Conservation (phyloP, 257 asterid genomes). For the Jaltomata sinuosa region DNA sequence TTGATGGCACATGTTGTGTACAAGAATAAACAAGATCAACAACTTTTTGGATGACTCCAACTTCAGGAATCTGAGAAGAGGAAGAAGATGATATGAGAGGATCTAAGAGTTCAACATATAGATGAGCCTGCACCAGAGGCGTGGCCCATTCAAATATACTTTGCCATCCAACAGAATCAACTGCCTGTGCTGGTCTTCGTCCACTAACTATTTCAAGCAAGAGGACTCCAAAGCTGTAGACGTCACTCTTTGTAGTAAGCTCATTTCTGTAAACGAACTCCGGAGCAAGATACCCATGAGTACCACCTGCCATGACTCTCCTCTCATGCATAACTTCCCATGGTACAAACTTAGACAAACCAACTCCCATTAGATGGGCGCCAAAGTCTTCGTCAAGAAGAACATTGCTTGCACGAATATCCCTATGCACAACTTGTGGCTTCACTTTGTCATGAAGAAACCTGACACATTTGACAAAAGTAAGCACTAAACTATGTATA, state of each 20-base stretch:
- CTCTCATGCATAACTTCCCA: constrained; percentile 99
- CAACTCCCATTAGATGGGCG: constrained; percentile 97
- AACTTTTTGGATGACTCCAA: constrained; percentile 68
- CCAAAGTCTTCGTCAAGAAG: constrained; percentile 92
- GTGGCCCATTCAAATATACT: constrained; percentile 99
- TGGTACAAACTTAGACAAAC: constrained; percentile 87
- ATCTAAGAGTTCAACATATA: constrained; percentile 77
- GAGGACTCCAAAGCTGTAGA: constrained; percentile 98
- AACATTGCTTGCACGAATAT: constrained; percentile 86
- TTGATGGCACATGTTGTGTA: constrained; percentile 95
- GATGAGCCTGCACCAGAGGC: constrained; percentile 83
- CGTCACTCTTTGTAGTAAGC: constrained; percentile 95
- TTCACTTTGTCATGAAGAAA: constrained; percentile 97
- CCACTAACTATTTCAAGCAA: constrained; percentile 89
- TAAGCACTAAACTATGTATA: neutral
- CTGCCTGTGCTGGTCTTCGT: constrained; percentile 93
- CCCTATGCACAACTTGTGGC: constrained; percentile 97
- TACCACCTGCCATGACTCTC: constrained; percentile 96
- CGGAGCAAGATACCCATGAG: constrained; percentile 98
- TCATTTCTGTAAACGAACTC: constrained; percentile 92
- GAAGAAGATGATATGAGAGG: constrained; percentile 71
- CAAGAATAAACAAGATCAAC: constrained; percentile 96
- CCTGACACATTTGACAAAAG: constrained; percentile 26
- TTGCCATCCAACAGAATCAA: constrained; percentile 94
- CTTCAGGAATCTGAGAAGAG: constrained; percentile 69